Evolutionary conservation across 2,329 filamentous ascomycete genomes (phyloP).

Genomic region (Scedosporium dehoogii): DNA sequence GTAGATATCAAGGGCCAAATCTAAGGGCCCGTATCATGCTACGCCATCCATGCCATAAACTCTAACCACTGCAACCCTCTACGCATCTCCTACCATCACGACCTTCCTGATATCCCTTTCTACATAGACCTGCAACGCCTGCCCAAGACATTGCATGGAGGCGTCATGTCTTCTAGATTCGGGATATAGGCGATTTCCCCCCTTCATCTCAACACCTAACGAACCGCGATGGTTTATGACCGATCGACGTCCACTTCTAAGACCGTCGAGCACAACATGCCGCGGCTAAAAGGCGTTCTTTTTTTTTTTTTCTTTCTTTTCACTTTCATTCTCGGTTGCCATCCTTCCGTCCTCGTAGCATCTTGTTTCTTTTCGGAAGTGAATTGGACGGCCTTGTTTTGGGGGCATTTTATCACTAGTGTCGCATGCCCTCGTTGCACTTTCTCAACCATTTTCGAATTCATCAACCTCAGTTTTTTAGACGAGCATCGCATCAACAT

Average conservation of each 20-base stretch:
- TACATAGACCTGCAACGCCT: neutral
- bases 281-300: neutral
- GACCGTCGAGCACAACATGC: neutral
- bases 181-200: neutral
- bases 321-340: neutral
- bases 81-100: too few species aligned
- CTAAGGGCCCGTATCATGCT: constrained; percentile 30
- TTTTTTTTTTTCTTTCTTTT: neutral
- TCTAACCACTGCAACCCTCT: neutral
- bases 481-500: too few species aligned
- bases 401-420: too few species aligned
- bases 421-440: too few species aligned
- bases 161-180: neutral
- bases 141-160: neutral
- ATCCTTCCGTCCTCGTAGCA: neutral
- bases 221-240: neutral
- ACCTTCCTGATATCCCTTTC: neutral
- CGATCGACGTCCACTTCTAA: too few species aligned
- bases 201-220: neutral
- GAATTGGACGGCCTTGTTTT: neutral
- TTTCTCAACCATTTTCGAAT: too few species aligned
- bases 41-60: neutral
- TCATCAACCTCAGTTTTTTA: too few species aligned
- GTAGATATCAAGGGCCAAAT: constrained; percentile 98
- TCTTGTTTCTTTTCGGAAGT: neutral